Evolutionary conservation across 352 stramenopile species (phyloP).

Genomic region (Pythium guiyangense): DNA sequence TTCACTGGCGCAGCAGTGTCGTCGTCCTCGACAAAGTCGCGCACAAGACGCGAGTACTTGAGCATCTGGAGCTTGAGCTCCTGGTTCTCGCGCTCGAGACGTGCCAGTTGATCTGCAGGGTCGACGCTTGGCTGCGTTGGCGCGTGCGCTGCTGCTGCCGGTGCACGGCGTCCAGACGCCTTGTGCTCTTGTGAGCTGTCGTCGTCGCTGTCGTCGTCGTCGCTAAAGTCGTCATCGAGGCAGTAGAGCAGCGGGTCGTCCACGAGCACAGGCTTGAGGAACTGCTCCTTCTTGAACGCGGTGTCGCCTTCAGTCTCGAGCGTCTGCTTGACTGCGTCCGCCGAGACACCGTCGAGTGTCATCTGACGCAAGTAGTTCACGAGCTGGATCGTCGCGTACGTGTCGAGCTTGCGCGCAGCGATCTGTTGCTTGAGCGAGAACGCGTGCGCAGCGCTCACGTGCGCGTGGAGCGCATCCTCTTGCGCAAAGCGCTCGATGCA

Average conservation of each 20-base stretch:
- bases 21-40: constrained; percentile 65
- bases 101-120: constrained; percentile 24
- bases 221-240: constrained; percentile 59
- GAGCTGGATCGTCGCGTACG: constrained; percentile 75
- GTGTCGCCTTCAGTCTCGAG: constrained; percentile 36
- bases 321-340: constrained; percentile 37
- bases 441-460: constrained; percentile 43
- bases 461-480: constrained; percentile 53
- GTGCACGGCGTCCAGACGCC: constrained; percentile 22
- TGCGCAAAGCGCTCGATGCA: constrained; percentile 40
- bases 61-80: constrained; percentile 67
- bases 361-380: constrained; percentile 70
- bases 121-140: constrained; percentile 4
- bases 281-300: constrained; percentile 63
- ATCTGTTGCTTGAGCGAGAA: constrained; percentile 66
- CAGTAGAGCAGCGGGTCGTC: constrained; percentile 84
- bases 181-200: constrained; percentile 26
- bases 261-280: constrained; percentile 67
- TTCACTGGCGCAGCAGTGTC: constrained; percentile 15
- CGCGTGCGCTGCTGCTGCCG: not conserved
- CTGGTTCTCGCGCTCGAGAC: constrained; percentile 58
- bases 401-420: constrained; percentile 48
- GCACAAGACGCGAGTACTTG: constrained; percentile 72
- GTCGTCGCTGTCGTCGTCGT: constrained; percentile 32
- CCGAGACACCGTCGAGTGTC: constrained; percentile 29